phyloP scores from a whole-genome alignment of 768 basidiomycete species.

The Tylopilus felleus region DNA sequence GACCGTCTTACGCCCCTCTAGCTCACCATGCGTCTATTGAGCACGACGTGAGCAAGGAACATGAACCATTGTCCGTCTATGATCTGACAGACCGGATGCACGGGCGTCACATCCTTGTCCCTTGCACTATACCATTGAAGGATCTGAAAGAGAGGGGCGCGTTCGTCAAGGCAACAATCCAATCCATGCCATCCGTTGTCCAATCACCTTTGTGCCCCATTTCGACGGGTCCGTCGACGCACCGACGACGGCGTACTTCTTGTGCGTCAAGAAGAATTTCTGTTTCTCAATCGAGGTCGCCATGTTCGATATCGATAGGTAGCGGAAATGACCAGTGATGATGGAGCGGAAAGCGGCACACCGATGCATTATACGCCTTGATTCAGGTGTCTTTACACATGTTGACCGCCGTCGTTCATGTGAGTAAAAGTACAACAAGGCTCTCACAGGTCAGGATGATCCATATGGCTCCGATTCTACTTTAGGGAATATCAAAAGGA shows the following conservation, averaged over 20 bases:
- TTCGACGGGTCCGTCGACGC: conserved; percentile 78
- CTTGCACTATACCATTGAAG: conserved; percentile 73
- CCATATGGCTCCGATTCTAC: neutral
- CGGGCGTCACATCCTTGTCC: conserved; percentile 58
- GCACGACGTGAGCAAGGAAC: neutral
- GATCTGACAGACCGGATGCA: conserved; percentile 59
- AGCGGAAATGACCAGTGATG: conserved; percentile 2
- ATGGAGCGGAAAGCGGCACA: conserved; percentile 3
- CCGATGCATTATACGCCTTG: neutral
- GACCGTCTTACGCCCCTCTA: conserved; percentile 64
- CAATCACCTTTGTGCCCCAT: conserved; percentile 65
- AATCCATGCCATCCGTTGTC: too few relatives aligned
- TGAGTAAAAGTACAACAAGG: neutral
- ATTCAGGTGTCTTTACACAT: neutral
- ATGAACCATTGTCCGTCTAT: neutral
- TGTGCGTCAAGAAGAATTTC: conserved; percentile 54
- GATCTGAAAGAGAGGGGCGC: conserved; percentile 43
- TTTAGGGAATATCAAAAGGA: neutral
- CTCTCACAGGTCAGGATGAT: neutral
- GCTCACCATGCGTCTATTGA: conserved; percentile 62
- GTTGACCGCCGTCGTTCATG: neutral
- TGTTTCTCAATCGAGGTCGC: conserved; percentile 41
- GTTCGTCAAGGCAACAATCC: neutral
- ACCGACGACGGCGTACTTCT: conserved; percentile 74
- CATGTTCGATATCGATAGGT: conserved; percentile 21